phyloP scores from a whole-genome alignment of 179 eudicot genomes.

The Dionaea muscipula region DNA sequence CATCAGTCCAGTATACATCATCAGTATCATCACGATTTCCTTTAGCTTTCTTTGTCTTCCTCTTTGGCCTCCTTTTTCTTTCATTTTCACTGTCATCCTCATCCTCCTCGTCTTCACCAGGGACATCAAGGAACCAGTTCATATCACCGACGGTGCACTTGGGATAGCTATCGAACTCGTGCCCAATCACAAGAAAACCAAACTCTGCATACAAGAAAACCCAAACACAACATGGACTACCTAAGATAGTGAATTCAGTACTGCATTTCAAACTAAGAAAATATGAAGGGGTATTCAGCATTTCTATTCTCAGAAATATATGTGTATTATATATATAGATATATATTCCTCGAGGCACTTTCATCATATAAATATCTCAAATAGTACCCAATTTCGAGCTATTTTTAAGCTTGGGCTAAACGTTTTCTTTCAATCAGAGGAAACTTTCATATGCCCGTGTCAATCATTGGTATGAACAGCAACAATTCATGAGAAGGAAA shows the following conservation, averaged over 20 bases:
- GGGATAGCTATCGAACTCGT: slow-evolving; percentile 72
- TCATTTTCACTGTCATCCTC: slow-evolving; percentile 35
- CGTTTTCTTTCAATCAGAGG: too few species aligned
- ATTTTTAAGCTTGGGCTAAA: too few species aligned
- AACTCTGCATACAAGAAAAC: slow-evolving; percentile 48
- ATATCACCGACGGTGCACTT: slow-evolving; percentile 44
- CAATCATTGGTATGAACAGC: too few species aligned
- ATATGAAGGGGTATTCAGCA: too few species aligned
- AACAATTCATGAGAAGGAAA: too few species aligned
- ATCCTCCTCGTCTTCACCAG: slow-evolving; percentile 27
- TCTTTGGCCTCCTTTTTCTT: slow-evolving; percentile 22
- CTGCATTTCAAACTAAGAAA: too few species aligned
- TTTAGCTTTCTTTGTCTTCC: slow-evolving; percentile 44
- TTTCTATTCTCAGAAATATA: not conserved
- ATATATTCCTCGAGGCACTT: not conserved
- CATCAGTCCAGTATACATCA: slow-evolving; percentile 65
- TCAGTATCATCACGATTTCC: slow-evolving; percentile 33
- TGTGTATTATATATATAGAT: not conserved
- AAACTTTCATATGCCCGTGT: too few species aligned
- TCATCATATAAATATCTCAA: not conserved
- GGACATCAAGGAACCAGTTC: slow-evolving; percentile 79
- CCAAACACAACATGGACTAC: too few species aligned
- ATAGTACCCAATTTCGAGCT: too few species aligned
- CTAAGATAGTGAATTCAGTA: too few species aligned
- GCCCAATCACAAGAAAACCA: slow-evolving; percentile 74